These are phyloP conservation scores for Brachypodium distachyon DNA, from an alignment of 202 grass and related monocot genomes.

Conservation along the genomic window DNA sequence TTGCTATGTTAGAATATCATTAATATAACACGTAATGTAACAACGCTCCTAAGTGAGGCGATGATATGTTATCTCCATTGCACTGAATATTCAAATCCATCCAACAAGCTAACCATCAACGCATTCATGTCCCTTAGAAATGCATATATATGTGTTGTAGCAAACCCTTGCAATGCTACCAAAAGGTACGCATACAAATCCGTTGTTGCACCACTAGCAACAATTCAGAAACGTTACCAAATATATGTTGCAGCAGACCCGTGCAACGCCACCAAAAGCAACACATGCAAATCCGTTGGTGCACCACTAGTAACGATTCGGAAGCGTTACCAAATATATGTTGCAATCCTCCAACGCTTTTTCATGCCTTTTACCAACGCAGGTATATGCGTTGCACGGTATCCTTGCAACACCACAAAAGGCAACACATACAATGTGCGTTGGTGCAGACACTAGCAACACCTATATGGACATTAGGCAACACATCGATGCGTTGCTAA, in stretches of 20 bases:
- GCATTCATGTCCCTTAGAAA: no score
- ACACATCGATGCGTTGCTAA: background rate
- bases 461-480: background rate
- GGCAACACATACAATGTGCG: background rate
- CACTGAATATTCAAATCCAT: no score
- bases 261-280: background rate
- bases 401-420: background rate
- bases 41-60: no score
- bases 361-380: background rate
- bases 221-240: no score
- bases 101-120: no score
- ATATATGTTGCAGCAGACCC: background rate
- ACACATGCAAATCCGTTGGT: background rate
- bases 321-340: no score
- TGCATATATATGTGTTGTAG: no score
- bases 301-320: background rate
- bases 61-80: background rate
- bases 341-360: background rate
- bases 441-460: background rate
- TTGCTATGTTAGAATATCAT: no score
- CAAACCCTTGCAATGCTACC: no score
- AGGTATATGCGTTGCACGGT: background rate
- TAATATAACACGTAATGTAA: no score
- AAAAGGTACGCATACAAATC: background rate
- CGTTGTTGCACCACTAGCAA: background rate